Evolutionary conservation across 148 eudicot species (phyloP), one percentile per base, ranked within the genome.

Genomic region (Silene conica): DNA sequence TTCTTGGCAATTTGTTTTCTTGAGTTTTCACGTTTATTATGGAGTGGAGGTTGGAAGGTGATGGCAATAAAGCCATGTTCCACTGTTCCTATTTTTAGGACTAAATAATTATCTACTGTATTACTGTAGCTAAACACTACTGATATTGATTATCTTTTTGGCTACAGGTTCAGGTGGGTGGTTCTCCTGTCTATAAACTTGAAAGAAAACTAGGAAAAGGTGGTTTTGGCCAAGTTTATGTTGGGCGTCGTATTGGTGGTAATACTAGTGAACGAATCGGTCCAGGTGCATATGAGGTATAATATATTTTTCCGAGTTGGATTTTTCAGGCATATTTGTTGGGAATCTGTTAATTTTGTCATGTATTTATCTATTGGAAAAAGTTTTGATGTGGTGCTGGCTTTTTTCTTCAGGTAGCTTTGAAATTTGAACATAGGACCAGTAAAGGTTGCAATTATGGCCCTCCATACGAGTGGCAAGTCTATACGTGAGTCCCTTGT

Each of bases 391-490:
- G 68, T 31, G 19, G 31, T 69, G 59, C 50, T 72, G 48, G 76
- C 68, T 69, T 2, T 76, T 8, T 70, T 8, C 43, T 60, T 18
- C 54, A 91, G 98, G 95, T 91, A 55, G 98, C 98, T 10, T 73
- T 91, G 77, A 91, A 93, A 77, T 88, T 93, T 80, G 97, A 93
- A 80, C 98, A 91, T 77, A 83, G 85, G 71, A 91, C 74, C 72
- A 94, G 96, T 86, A 92, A 94, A 83, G 96, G 98, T 67, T 92
- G 97, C 76, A 94, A 87, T 76, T 85, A 89, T 84, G 97, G 97
- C 56, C 96, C 97, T 52, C 98, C 97, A 46, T 85, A 89, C 77
- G 98, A 94, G 78, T 94, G 98, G 98, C 98, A 94, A 74, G 97
- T 89, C 25, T 94, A 94, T 85, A 82, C 73, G 98, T 94, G 78